phyloP scores from a whole-genome alignment of 2,329 filamentous ascomycete species.

The Paracorniculantispora psalliotae region DNA sequence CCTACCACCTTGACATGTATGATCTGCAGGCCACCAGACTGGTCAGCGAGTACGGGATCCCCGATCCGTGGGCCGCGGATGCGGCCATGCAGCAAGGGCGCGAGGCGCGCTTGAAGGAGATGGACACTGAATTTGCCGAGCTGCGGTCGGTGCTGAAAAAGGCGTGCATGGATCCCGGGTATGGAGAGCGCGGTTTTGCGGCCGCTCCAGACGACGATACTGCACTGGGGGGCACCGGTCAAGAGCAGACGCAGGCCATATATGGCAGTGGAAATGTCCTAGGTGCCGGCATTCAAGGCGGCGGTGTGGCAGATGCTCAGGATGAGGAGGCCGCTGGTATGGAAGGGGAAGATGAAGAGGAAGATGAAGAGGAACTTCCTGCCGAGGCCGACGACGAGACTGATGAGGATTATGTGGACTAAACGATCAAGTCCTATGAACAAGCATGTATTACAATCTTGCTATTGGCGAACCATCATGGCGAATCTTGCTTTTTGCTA shows the following conservation, averaged over 20 bases:
- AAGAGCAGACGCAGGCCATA: too few relatives aligned
- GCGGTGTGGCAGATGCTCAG: background rate
- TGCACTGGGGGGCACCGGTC: too few relatives aligned
- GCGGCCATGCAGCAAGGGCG: constrained; percentile 16
- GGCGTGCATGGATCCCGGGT: background rate
- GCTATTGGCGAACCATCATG: too few relatives aligned
- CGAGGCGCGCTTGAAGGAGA: constrained; percentile 16
- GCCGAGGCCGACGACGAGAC: background rate
- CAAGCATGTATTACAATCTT: too few relatives aligned
- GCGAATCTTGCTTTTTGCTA: too few relatives aligned
- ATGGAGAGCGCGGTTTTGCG: constrained; percentile 1
- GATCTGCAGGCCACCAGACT: background rate
- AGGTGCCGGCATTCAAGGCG: background rate
- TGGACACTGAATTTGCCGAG: background rate
- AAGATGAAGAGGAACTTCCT: background rate
- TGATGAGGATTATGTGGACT: constrained; percentile 7
- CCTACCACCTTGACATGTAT: constrained; percentile 16
- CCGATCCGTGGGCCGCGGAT: constrained; percentile 20
- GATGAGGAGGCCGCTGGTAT: background rate
- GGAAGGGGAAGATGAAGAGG: background rate
- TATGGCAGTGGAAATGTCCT: too few relatives aligned
- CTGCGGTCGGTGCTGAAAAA: background rate
- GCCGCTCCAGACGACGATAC: too few relatives aligned
- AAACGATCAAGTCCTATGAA: background rate
- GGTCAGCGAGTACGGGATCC: background rate